Evolutionary conservation across 192 early-diverging fungal species (phyloP).

Genomic region (Phycomyces nitens): DNA sequence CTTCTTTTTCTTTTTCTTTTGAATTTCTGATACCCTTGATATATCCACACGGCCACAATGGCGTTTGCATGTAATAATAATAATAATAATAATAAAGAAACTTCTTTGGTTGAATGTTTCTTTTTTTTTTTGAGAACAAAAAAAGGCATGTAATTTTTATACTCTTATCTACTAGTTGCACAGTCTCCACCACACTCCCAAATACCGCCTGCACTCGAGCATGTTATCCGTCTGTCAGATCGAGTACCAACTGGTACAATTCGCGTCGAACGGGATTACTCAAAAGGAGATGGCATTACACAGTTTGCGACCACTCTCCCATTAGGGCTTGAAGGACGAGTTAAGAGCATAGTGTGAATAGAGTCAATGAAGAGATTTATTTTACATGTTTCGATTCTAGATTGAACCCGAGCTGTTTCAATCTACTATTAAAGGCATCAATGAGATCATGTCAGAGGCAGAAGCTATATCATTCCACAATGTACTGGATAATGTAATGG

Average conservation of each 20-base stretch:
- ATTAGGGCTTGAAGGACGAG: conserved; percentile 19
- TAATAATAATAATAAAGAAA: no score
- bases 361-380: not conserved
- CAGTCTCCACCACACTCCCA: no score
- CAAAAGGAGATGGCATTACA: conserved; percentile 38
- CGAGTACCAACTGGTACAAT: conserved; percentile 5
- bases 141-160: no score
- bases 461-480: conserved; percentile 24
- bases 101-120: no score
- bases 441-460: conserved; percentile 25
- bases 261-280: conserved; percentile 37
- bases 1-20: no score
- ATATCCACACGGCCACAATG: no score
- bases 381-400: conserved; percentile 15
- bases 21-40: no score
- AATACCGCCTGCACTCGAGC: not conserved
- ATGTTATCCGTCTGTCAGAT: conserved; percentile 2
- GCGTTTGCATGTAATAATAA: no score
- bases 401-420: no score
- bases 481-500: conserved; percentile 37
- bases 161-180: no score
- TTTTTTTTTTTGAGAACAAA: no score
- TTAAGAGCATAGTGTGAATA: not conserved
- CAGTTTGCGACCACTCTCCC: conserved; percentile 30
- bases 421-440: conserved; percentile 30